Conservation (phyloP, 805 yeast genomes). For the Hanseniaspora guilliermondii region DNA sequence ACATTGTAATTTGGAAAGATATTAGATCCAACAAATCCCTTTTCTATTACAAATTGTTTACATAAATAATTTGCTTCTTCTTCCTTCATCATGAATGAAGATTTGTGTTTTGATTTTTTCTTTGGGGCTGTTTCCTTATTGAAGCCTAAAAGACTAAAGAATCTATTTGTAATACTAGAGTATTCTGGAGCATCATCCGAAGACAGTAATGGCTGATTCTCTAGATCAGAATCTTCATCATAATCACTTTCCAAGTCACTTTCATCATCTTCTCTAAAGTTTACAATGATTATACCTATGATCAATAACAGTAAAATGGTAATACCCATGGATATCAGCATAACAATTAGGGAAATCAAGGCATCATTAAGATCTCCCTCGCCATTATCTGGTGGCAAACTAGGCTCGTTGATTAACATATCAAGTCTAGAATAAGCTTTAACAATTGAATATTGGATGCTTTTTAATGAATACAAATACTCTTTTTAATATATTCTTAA, state of each 20-base stretch:
- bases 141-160: conserved; percentile 11
- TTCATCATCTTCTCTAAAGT: background rate
- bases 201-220: conserved; percentile 1
- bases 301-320: background rate
- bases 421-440: background rate
- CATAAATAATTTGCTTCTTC: conserved; percentile 37
- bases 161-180: background rate
- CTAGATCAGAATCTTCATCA: conserved; percentile 1
- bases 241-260: conserved; percentile 2
- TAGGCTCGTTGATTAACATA: background rate
- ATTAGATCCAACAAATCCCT: conserved; percentile 11
- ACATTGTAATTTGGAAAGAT: conserved; percentile 11
- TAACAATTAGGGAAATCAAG: conserved; percentile 1
- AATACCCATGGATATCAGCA: conserved; percentile 9
- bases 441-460: background rate
- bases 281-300: background rate
- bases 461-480: no score
- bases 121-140: conserved; percentile 18
- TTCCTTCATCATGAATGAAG: background rate
- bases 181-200: background rate
- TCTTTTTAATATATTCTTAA: no score
- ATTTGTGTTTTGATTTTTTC: conserved; percentile 24
- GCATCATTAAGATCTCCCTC: conserved; percentile 1
- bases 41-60: conserved; percentile 5
- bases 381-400: background rate